Evolutionary conservation across 768 basidiomycete genomes (phyloP).

Genomic region (Tulasnella sp.): DNA sequence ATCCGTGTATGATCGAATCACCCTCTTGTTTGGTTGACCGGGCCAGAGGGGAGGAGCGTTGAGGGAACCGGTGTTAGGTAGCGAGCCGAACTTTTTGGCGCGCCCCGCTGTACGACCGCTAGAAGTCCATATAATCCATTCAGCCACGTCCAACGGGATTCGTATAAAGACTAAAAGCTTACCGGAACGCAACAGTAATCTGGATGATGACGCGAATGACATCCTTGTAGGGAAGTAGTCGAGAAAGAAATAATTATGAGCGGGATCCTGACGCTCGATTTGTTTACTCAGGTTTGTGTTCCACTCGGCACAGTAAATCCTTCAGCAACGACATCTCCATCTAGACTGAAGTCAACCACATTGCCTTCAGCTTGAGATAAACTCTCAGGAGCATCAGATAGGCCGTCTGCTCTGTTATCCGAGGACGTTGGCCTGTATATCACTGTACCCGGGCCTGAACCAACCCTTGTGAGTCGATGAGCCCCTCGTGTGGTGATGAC

Average conservation of each 20-base stretch:
- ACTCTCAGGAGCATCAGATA: neutral
- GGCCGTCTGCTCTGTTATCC: neutral
- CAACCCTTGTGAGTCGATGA: slow-evolving; percentile 7
- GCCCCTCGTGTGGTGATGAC: slow-evolving; percentile 8
- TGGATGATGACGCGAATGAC: neutral
- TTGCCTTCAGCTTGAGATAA: neutral
- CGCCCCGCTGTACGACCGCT: neutral
- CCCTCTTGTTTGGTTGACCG: neutral
- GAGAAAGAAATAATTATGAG: slow-evolving; percentile 8
- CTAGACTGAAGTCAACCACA: slow-evolving; percentile 1
- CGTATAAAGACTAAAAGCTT: neutral
- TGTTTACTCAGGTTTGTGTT: slow-evolving; percentile 5
- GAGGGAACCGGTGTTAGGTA: neutral
- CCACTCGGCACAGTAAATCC: neutral
- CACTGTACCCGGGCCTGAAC: neutral
- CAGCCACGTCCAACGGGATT: neutral
- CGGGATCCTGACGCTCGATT: slow-evolving; percentile 6
- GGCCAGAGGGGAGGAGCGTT: neutral
- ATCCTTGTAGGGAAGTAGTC: neutral
- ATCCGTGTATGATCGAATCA: neutral
- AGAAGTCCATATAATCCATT: neutral
- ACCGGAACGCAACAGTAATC: neutral
- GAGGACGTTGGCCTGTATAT: neutral
- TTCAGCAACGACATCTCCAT: neutral
- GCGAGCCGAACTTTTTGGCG: slow-evolving; percentile 13